Percentiles rank a stretch among this genome's conserved stretches.
phyloP scores from a whole-genome alignment of 2,329 filamentous ascomycete species.

The Pezicula neosporulosa region DNA sequence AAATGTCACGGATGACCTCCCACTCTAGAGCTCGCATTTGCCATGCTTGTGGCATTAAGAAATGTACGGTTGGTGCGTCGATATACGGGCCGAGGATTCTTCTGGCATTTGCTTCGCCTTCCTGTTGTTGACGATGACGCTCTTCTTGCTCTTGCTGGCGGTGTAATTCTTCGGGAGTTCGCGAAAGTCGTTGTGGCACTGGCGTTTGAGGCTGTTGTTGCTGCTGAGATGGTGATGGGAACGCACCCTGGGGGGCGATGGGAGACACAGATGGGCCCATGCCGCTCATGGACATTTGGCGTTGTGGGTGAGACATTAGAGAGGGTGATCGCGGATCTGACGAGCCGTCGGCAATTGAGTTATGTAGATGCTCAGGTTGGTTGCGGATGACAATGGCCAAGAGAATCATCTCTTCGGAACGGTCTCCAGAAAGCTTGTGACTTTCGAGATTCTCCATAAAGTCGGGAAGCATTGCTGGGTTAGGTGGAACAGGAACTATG shows the following conservation, averaged over 20 bases:
- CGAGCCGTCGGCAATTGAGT: constrained; percentile 16
- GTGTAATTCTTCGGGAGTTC: constrained; percentile 12
- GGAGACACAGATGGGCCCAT: constrained; percentile 50
- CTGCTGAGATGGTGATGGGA: constrained; percentile 4
- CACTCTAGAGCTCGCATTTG: constrained; percentile 71
- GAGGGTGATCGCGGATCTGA: constrained; percentile 29
- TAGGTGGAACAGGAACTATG: constrained; percentile 78
- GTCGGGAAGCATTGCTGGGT: constrained; percentile 68
- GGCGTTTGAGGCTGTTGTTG: constrained; percentile 7
- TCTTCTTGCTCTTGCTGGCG: constrained; percentile 35
- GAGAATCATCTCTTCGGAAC: constrained; percentile 74
- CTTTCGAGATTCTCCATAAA: constrained; percentile 88
- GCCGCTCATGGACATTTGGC: constrained; percentile 46
- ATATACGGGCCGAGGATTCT: constrained; percentile 62
- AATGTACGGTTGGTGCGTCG: constrained; percentile 61
- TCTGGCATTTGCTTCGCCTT: constrained; percentile 54
- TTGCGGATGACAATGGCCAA: constrained; percentile 82
- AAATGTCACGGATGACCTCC: constrained; percentile 59
- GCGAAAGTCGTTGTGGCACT: constrained; percentile 10
- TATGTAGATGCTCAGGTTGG: constrained; percentile 30
- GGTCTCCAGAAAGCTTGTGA: constrained; percentile 69
- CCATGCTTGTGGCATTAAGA: constrained; percentile 66
- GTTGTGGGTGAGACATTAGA: constrained; percentile 32
- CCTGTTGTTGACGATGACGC: constrained; percentile 38
- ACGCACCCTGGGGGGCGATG: constrained; percentile 38